phyloP scores from a whole-genome alignment of 805 yeast genomes.

The Teunomyces cretensis region DNA sequence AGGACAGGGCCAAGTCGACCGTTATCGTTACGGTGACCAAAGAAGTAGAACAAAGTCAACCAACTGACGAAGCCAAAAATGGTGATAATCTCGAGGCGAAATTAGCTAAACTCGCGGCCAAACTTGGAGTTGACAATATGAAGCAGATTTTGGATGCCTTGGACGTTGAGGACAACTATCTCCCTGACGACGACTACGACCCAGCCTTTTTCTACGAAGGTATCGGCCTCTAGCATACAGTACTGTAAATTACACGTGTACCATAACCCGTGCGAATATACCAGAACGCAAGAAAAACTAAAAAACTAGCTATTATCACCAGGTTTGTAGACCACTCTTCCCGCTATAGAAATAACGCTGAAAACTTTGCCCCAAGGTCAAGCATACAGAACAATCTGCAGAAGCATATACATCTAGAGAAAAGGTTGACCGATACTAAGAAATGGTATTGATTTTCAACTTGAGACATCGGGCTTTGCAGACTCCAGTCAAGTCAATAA shows the following conservation, averaged over 20 bases:
- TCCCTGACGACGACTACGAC: not conserved
- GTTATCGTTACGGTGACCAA: slow-evolving; percentile 1
- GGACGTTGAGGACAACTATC: not conserved
- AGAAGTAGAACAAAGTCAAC: not conserved
- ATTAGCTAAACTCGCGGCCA: not conserved
- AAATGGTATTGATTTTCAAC: not conserved
- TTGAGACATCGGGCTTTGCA: slow-evolving; percentile 3
- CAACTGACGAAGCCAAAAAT: not conserved
- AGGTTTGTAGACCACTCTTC: not conserved
- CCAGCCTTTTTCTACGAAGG: not conserved
- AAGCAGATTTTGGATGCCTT: not conserved
- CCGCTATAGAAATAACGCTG: not conserved
- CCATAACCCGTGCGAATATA: not conserved
- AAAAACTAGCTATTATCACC: slow-evolving; percentile 1
- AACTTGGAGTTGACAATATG: not conserved
- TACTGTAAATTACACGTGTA: slow-evolving; percentile 3
- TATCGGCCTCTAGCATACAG: not conserved
- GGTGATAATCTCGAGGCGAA: not conserved
- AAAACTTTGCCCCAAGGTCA: not conserved
- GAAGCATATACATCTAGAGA: not conserved
- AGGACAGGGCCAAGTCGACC: not conserved
- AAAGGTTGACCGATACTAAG: not conserved
- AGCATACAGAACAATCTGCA: not conserved
- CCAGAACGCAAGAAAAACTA: slow-evolving; percentile 1
- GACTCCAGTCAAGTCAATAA: not conserved